Evolutionary conservation across 2,329 filamentous ascomycete genomes (phyloP).

Genomic region (Aspergillus fumigatiaffinis): DNA sequence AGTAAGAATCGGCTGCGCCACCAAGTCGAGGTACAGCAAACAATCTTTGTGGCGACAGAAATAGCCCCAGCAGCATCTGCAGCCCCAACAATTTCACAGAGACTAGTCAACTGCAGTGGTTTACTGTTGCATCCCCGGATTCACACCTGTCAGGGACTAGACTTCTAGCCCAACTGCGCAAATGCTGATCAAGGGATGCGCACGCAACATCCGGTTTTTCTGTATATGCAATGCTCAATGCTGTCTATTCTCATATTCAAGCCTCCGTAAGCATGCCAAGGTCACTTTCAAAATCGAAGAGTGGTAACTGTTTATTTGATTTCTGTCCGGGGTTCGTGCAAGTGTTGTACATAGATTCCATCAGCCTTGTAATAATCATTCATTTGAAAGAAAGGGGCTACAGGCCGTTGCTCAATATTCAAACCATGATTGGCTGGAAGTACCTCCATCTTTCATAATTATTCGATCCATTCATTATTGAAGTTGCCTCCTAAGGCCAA

Average conservation of each 20-base stretch:
- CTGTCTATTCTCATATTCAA: background rate
- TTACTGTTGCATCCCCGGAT: conserved; percentile 15
- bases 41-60: conserved; percentile 18
- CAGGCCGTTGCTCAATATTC: background rate
- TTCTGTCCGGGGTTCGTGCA: background rate
- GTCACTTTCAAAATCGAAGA: too few species aligned
- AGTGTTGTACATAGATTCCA: background rate
- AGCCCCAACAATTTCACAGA: conserved; percentile 11
- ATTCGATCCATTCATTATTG: background rate
- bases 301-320: background rate
- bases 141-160: conserved; percentile 11
- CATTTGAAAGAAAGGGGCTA: background rate
- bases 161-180: conserved; percentile 1
- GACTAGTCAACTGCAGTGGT: conserved; percentile 9
- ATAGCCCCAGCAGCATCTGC: conserved; percentile 13
- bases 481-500: background rate
- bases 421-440: background rate
- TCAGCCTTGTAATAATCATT: background rate
- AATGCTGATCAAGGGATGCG: conserved; percentile 6
- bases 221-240: background rate
- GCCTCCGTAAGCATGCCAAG: background rate
- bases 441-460: background rate
- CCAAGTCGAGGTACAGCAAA: conserved; percentile 1
- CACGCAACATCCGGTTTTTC: background rate
- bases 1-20: conserved; percentile 14